A percentile compares a stretch with the other conserved stretches of the same genome.
These are phyloP conservation scores for Neostapfia colusana DNA, from an alignment of 176 grass and related monocot species.

Conservation along the genomic window DNA sequence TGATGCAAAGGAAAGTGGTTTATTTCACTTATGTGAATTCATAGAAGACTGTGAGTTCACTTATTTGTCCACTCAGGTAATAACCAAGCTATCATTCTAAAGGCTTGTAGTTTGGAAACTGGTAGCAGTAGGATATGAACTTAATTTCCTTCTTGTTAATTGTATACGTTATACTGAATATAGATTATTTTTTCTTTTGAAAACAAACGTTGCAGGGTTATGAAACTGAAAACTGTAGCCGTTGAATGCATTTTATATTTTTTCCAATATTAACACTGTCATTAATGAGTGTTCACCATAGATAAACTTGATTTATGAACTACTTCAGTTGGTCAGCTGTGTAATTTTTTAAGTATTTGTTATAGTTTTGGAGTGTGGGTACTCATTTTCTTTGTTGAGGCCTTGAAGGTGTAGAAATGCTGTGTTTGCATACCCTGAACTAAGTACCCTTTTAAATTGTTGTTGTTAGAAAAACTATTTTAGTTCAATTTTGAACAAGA, in stretches of 20 bases:
- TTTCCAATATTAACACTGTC: background rate
- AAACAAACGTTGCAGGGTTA: background rate
- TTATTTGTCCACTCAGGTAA: slow-evolving; percentile 96
- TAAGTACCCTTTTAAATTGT: no score
- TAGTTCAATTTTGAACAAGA: no score
- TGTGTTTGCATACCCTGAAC: background rate
- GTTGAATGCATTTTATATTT: background rate
- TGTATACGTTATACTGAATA: background rate
- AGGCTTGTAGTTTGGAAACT: slow-evolving; percentile 10
- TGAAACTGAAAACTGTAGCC: slow-evolving; percentile 17
- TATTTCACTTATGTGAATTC: slow-evolving; percentile 99
- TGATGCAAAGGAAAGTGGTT: slow-evolving; percentile 93
- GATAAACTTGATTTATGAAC: slow-evolving; percentile 9
- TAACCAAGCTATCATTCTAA: slow-evolving; percentile 9
- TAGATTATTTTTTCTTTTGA: background rate
- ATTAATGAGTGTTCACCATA: background rate
- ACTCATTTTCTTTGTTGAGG: background rate
- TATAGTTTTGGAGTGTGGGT: background rate
- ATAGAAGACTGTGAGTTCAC: slow-evolving; percentile 99
- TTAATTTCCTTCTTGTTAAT: background rate
- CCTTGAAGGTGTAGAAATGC: background rate
- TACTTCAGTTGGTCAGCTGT: background rate
- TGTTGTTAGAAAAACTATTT: no score
- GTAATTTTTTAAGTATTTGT: background rate
- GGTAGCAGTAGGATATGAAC: background rate